These are phyloP conservation scores for Heritiera fomes DNA, from an alignment of 345 rosid genomes.

Conservation along the genomic window DNA sequence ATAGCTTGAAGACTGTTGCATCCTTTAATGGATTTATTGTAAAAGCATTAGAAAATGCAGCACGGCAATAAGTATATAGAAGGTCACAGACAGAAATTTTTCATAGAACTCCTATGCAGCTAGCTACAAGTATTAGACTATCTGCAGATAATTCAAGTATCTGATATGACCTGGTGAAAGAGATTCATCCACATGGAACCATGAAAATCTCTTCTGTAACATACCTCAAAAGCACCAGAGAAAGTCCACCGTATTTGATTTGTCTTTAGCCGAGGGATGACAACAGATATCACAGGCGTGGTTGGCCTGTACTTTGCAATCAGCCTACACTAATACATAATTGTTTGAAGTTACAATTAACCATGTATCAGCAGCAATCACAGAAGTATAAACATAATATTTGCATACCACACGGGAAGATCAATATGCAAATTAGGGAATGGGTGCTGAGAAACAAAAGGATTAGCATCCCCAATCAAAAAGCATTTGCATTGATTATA, in stretches of 20 bases:
- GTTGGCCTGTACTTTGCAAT: conserved; percentile 81
- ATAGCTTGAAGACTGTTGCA: conserved; percentile 3
- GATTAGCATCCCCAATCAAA: neutral
- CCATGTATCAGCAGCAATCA: neutral
- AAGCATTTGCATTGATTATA: neutral
- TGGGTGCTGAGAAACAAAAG: neutral
- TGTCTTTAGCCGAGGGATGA: conserved; percentile 70
- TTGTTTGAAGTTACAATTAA: neutral
- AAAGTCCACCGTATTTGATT: conserved; percentile 73
- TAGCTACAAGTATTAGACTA: neutral
- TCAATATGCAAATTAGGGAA: neutral
- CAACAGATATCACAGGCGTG: conserved; percentile 83
- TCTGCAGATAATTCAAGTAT: neutral
- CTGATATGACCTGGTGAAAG: neutral
- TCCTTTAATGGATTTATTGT: neutral
- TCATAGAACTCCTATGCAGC: neutral
- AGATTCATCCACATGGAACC: neutral
- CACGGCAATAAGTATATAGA: neutral
- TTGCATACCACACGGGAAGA: neutral
- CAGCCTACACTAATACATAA: conserved; percentile 34
- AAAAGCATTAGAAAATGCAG: neutral
- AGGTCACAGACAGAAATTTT: neutral
- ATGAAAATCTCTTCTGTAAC: conserved; percentile 9
- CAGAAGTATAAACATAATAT: neutral
- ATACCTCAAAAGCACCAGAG: conserved; percentile 71